Evolutionary conservation across 306 rosid genomes (phyloP), one percentile per base, ranked within the genome.

Genomic region (Vigna nakashimae): DNA sequence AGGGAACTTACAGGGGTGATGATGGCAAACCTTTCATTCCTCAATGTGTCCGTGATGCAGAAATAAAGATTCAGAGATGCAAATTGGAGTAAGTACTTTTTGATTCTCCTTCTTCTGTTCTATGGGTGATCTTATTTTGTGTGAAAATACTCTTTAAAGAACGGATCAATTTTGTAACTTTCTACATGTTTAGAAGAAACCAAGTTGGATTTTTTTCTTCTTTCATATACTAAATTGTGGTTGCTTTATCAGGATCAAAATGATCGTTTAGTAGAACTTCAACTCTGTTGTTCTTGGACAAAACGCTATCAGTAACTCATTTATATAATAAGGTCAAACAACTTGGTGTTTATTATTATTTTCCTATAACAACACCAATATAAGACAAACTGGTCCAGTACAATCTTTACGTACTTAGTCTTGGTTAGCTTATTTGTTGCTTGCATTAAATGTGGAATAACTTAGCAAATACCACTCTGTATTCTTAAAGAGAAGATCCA

Each of bases 1-100:
- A 93, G 98, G 98, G 98, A 13, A 92, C 96, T 15, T 92, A 90
- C 75, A 91, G 94, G 28, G 89, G 89, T 60, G 92, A 92, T 65
- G 88, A 87, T 13, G 98, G 98, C 26, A 88, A 90, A 78, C 98
- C 92, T 1, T 91, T 90, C 67, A 90, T 88, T 71, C 92, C 89
- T n/a, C 86, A 89, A 46, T 89, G 89, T 69, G 92, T 92, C 71
- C 83, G 89, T 60, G 94, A 89, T 55, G 92, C 92, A 7, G 98
- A 92, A 86, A 81, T 80, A 18, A 88, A 84, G 83, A 77, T 92
- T 68, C 79, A 85, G 3, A 90, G 91, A 67, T 82, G 71, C 56
- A 83, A 74, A 78, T 86, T 84, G 38, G 87, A 85, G 98, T 90
- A 81, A 73, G 91, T 26, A 12, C 4, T 82, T 22, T 32, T 15